These are phyloP conservation scores for Suillus paluster DNA, from an alignment of 768 basidiomycete genomes.

Conservation along the genomic window DNA sequence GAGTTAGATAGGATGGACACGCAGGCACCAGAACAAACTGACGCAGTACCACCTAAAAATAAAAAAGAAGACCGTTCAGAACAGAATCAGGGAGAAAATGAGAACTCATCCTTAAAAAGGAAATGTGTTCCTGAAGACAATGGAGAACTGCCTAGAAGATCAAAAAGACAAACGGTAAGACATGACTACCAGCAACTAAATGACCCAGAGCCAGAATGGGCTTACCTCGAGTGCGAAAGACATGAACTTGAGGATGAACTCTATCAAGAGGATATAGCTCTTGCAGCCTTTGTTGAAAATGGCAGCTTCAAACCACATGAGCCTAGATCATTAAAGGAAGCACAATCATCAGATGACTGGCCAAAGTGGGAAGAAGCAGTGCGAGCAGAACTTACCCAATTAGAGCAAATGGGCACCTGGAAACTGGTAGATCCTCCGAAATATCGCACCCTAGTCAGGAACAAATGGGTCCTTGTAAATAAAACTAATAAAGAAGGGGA, in stretches of 20 bases:
- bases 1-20: not conserved
- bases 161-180: not conserved
- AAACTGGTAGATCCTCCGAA: constrained; percentile 27
- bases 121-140: not conserved
- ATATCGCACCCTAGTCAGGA: constrained; percentile 21
- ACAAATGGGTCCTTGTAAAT: constrained; percentile 29
- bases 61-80: not conserved
- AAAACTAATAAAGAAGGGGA: constrained; percentile 10
- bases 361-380: constrained; percentile 11
- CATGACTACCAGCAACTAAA: not conserved
- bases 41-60: not conserved
- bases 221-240: not conserved
- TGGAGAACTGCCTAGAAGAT: not conserved
- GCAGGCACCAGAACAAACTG: not conserved
- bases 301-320: not conserved
- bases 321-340: constrained; percentile 1
- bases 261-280: not conserved
- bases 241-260: not conserved
- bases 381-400: constrained; percentile 1
- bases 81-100: constrained; percentile 1
- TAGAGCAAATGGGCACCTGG: constrained; percentile 20
- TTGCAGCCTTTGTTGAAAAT: not conserved
- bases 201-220: not conserved
- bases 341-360: not conserved
- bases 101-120: not conserved